phyloP scores from a whole-genome alignment of 768 basidiomycete species.

The Trametes villosa region DNA sequence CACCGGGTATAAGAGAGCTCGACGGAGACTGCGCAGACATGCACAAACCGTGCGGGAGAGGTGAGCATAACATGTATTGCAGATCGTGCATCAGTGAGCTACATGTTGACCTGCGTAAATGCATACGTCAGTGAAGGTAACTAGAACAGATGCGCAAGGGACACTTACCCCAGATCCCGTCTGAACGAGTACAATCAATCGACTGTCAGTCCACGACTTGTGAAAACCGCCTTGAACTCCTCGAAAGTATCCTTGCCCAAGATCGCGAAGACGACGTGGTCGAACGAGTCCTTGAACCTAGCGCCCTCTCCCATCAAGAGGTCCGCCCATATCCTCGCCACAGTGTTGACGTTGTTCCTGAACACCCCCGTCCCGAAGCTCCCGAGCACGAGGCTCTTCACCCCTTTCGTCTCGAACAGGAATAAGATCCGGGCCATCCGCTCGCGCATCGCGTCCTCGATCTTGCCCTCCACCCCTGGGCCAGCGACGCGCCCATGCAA shows the following conservation, averaged over 20 bases:
- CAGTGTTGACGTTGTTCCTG: conserved; percentile 58
- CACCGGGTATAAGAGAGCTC: neutral
- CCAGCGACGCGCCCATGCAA: conserved; percentile 24
- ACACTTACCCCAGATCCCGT: neutral
- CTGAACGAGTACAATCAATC: neutral
- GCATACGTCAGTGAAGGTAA: neutral
- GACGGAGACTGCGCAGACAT: conserved; percentile 5
- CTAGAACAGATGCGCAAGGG: neutral
- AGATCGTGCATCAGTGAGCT: neutral
- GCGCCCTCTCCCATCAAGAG: conserved; percentile 52
- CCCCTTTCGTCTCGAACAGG: conserved; percentile 65
- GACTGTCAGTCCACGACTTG: neutral
- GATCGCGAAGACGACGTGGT: conserved; percentile 70
- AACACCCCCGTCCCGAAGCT: conserved; percentile 84
- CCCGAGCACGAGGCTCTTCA: conserved; percentile 65
- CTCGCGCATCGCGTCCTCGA: conserved; percentile 64
- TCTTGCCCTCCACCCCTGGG: conserved; percentile 38
- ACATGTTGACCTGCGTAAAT: conserved; percentile 4
- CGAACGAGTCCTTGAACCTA: conserved; percentile 62
- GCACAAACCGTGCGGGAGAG: neutral
- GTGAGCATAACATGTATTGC: neutral
- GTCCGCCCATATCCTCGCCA: conserved; percentile 70
- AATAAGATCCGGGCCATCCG: conserved; percentile 70
- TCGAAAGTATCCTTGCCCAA: conserved; percentile 53
- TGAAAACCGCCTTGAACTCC: conserved; percentile 44